Percentiles rank a stretch among this genome's conserved stretches.
phyloP scores from a whole-genome alignment of 2,329 filamentous ascomycete genomes.

The Claviceps pusilla region DNA sequence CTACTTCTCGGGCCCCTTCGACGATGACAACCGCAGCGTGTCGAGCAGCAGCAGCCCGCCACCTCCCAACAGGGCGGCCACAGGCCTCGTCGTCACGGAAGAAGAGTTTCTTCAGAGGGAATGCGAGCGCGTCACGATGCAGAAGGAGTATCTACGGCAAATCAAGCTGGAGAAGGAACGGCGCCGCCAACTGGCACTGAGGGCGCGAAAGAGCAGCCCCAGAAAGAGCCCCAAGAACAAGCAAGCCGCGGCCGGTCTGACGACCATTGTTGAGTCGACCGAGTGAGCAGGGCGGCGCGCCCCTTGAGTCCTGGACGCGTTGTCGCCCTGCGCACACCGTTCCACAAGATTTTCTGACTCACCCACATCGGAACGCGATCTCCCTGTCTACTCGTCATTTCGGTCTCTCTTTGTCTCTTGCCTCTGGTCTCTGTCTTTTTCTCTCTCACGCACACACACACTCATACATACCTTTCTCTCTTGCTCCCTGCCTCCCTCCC shows the following conservation, averaged over 20 bases:
- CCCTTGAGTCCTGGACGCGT: background rate
- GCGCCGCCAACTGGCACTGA: slow-evolving; percentile 25
- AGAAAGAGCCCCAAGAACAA: slow-evolving; percentile 38
- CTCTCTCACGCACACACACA: no score
- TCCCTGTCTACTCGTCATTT: background rate
- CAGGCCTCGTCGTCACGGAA: slow-evolving; percentile 19
- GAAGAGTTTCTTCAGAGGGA: slow-evolving; percentile 35
- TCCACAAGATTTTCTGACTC: slow-evolving; percentile 2
- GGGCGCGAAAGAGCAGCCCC: slow-evolving; percentile 21
- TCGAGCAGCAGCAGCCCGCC: slow-evolving; percentile 30
- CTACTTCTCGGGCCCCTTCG: slow-evolving; percentile 34
- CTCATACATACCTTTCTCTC: background rate
- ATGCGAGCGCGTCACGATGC: slow-evolving; percentile 33
- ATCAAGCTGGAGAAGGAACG: slow-evolving; percentile 40
- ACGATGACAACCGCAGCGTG: slow-evolving; percentile 34
- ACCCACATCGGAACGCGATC: background rate
- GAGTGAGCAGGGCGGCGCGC: slow-evolving; percentile 4
- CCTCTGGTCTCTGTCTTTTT: no score
- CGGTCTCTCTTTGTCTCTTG: no score
- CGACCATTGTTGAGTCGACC: slow-evolving; percentile 36
- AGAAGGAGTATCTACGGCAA: slow-evolving; percentile 37
- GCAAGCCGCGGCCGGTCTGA: slow-evolving; percentile 27
- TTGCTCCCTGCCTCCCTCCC: background rate
- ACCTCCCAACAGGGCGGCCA: slow-evolving; percentile 14
- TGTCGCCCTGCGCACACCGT: background rate